These are phyloP conservation scores for Gentiana straminea DNA, from an alignment of 257 asterid species.

Conservation along the genomic window DNA sequence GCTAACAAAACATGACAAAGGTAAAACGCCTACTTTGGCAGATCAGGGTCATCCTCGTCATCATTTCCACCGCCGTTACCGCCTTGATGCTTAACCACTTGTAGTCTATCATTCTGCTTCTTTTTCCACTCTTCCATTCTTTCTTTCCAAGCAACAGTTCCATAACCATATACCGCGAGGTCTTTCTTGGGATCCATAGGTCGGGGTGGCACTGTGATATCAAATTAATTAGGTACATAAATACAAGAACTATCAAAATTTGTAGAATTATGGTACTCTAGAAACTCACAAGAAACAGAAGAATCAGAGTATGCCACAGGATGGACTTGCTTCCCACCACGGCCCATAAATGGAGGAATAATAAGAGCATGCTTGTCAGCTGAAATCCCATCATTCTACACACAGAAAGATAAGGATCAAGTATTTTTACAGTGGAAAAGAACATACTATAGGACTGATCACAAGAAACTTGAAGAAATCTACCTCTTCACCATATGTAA, in stretches of 20 bases:
- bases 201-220: slow-evolving; percentile 67
- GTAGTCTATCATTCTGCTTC: slow-evolving; percentile 81
- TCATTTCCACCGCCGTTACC: slow-evolving; percentile 42
- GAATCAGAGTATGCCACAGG: slow-evolving; percentile 63
- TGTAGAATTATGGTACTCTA: neutral
- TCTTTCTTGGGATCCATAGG: slow-evolving; percentile 99
- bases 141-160: slow-evolving; percentile 97
- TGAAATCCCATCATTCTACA: slow-evolving; percentile 86
- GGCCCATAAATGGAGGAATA: slow-evolving; percentile 65
- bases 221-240: slow-evolving; percentile 6
- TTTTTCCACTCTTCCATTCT: slow-evolving; percentile 99
- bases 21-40: slow-evolving; percentile 69
- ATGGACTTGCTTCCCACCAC: slow-evolving; percentile 77
- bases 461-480: slow-evolving; percentile 9
- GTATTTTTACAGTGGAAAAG: too few relatives aligned
- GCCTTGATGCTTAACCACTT: slow-evolving; percentile 91
- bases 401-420: slow-evolving; percentile 11
- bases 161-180: slow-evolving; percentile 90
- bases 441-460: neutral
- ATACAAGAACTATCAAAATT: neutral
- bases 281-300: slow-evolving; percentile 55
- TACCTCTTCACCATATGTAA: slow-evolving; percentile 96
- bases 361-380: slow-evolving; percentile 94
- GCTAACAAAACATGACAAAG: slow-evolving; percentile 20
- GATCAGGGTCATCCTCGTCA: slow-evolving; percentile 79